Percentiles rank a stretch among this genome's conserved stretches.
These are phyloP conservation scores for Solanum megistacrolobum DNA, from an alignment of 257 asterid species.

Conservation along the genomic window DNA sequence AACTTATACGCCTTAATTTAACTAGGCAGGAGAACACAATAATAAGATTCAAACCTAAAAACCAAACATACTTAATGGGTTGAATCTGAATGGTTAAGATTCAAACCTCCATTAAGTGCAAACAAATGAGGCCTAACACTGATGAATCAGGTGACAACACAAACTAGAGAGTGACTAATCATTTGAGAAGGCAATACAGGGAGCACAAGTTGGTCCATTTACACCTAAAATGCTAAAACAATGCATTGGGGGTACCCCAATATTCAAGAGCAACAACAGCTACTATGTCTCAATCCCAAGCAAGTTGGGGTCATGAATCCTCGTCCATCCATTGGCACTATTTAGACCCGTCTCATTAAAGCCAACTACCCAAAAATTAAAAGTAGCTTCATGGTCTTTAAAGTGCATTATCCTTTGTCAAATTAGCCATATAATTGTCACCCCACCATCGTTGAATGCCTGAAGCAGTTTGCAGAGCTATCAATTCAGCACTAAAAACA, in stretches of 20 bases:
- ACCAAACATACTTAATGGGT: background rate
- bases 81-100: background rate
- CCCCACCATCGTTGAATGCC: background rate
- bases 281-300: background rate
- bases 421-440: background rate
- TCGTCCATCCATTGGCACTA: background rate
- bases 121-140: background rate
- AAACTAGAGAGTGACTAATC: background rate
- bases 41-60: background rate
- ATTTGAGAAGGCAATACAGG: background rate
- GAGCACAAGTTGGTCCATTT: background rate
- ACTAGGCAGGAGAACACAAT: background rate
- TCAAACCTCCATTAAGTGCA: background rate
- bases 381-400: background rate
- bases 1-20: background rate
- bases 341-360: background rate
- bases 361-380: background rate
- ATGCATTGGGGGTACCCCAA: background rate
- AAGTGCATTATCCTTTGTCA: background rate
- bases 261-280: background rate
- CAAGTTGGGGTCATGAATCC: background rate
- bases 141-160: background rate
- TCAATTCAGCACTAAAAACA: background rate
- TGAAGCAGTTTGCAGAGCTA: background rate
- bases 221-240: background rate